Evolutionary conservation across 2,329 filamentous ascomycete species (phyloP).

Genomic region (Alternaria sp.): DNA sequence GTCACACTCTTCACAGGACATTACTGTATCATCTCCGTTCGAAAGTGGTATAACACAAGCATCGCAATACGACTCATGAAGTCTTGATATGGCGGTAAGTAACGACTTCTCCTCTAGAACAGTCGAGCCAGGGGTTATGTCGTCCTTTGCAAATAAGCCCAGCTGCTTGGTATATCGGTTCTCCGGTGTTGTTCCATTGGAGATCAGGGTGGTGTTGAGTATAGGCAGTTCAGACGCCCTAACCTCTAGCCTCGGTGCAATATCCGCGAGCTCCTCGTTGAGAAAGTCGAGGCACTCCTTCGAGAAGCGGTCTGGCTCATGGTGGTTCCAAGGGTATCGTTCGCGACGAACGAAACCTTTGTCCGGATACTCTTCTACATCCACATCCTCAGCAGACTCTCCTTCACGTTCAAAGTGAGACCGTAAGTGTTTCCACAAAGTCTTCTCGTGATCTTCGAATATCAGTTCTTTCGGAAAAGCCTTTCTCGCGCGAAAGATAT

Average conservation of each 20-base stretch:
- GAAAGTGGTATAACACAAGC: conserved; percentile 82
- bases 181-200: conserved; percentile 59
- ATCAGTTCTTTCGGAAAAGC: conserved; percentile 65
- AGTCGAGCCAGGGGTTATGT: conserved; percentile 78
- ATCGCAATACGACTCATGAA: conserved; percentile 88
- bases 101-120: conserved; percentile 86
- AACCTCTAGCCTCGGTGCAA: conserved; percentile 85
- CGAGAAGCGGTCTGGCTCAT: conserved; percentile 67
- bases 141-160: conserved; percentile 86
- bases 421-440: conserved; percentile 55
- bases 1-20: conserved; percentile 64
- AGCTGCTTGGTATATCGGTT: conserved; percentile 74
- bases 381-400: conserved; percentile 52
- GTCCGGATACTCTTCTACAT: conserved; percentile 70
- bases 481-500: conserved; percentile 69
- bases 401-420: conserved; percentile 35
- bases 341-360: conserved; percentile 73
- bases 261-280: conserved; percentile 72
- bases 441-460: conserved; percentile 63
- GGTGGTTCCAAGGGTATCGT: conserved; percentile 69
- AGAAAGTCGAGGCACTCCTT: conserved; percentile 69
- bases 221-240: conserved; percentile 78
- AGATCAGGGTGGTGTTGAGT: conserved; percentile 51
- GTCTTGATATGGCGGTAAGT: conserved; percentile 86
- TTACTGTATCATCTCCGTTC: conserved; percentile 36